These are phyloP conservation scores for Zizania palustris DNA, from an alignment of 202 grass and related monocot species.

Conservation along the genomic window DNA sequence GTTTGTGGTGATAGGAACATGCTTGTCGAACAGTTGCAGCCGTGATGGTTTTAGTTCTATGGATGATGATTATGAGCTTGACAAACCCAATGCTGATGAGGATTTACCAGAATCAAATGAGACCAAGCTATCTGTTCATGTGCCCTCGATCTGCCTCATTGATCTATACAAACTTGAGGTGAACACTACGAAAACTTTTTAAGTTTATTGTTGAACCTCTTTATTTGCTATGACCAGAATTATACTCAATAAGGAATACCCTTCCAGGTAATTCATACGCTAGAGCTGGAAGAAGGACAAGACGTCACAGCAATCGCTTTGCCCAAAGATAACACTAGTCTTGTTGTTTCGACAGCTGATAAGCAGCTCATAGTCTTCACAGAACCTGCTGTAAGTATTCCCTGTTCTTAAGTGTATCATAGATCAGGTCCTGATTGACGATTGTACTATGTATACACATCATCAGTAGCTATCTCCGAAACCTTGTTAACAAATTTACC, in stretches of 20 bases:
- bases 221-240: conserved; percentile 32
- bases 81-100: conserved; percentile 37
- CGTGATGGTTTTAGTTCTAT: conserved; percentile 37
- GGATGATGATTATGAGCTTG: conserved; percentile 42
- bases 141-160: conserved; percentile 89
- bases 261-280: conserved; percentile 72
- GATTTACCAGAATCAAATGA: conserved; percentile 39
- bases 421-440: conserved; percentile 31
- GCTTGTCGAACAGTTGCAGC: conserved; percentile 46
- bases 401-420: conserved; percentile 18
- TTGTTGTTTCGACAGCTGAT: conserved; percentile 87
- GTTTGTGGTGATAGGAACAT: conserved; percentile 72
- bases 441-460: conserved; percentile 6
- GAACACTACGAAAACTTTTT: conserved; percentile 41
- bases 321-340: conserved; percentile 79
- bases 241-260: conserved; percentile 35
- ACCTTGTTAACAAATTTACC: conserved; percentile 23
- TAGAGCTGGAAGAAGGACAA: conserved; percentile 68
- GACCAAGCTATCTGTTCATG: conserved; percentile 49
- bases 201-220: background rate
- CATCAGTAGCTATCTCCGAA: background rate
- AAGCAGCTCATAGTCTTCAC: conserved; percentile 86
- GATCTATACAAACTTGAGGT: conserved; percentile 93
- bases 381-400: conserved; percentile 63
- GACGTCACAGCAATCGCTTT: conserved; percentile 75